Evolutionary conservation across 2,329 filamentous ascomycete species (phyloP).

Genomic region (Colletotrichum tofieldiae): DNA sequence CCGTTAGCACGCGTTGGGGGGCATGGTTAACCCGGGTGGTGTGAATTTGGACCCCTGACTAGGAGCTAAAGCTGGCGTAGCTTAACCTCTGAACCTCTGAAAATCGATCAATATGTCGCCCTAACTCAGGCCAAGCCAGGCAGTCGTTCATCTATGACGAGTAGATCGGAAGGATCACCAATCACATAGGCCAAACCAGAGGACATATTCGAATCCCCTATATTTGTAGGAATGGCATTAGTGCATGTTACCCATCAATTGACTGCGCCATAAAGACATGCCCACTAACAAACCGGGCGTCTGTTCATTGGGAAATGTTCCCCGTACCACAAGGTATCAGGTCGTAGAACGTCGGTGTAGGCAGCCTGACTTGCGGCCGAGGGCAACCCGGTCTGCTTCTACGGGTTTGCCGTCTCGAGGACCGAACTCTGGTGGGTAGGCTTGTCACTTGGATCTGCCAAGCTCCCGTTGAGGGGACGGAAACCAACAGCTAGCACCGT

Average conservation of each 20-base stretch:
- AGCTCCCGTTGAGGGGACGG: slow-evolving; percentile 1
- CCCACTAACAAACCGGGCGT: not conserved
- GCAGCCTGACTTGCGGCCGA: not conserved
- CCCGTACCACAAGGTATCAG: not conserved
- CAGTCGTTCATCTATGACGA: slow-evolving; percentile 34
- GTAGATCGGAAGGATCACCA: slow-evolving; percentile 7
- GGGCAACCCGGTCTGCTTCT: not conserved
- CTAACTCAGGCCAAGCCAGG: slow-evolving; percentile 8
- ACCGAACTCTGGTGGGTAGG: not conserved
- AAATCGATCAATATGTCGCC: not conserved
- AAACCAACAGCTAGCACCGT: not conserved
- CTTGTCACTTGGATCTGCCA: not conserved
- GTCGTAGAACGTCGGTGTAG: not conserved
- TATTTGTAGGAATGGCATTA: not conserved
- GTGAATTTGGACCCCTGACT: slow-evolving; percentile 9
- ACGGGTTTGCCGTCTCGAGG: not conserved
- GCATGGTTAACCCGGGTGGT: not conserved
- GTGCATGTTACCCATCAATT: too few relatives aligned
- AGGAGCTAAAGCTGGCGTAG: not conserved
- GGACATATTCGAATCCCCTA: not conserved
- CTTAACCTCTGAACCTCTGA: not conserved
- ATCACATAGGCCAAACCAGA: not conserved
- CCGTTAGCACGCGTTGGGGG: not conserved
- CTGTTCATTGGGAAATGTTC: not conserved
- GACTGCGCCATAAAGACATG: not conserved